Evolutionary conservation across 345 rosid species (phyloP), one percentile per base, ranked within the genome.

Genomic region (Hibiscus syriacus): DNA sequence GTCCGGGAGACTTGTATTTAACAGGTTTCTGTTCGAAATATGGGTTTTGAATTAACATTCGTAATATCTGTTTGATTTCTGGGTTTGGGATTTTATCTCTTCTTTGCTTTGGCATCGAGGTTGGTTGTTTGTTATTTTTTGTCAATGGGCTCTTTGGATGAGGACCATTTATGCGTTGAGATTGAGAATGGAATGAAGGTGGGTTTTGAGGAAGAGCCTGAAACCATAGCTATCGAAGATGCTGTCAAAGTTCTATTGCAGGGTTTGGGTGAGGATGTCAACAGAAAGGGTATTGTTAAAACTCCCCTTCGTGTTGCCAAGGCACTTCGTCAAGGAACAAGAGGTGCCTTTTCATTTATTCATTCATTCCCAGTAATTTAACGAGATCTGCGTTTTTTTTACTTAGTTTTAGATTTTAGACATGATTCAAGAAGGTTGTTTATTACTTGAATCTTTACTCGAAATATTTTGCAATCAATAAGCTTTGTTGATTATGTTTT

Each of bases 251-350:
- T 84, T 74, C 87, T 95, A 67, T 67, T 95, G 71, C 84, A 84
- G 73, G 98, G 98, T 52, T 71, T 95, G 63, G 82, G 85, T 38
- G 98, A 95, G 50, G 92, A 95, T 83, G 20, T 88, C 68, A 72
- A 83, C 58, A 83, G 99, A 53, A 94, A 92, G 74, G 99, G 99
- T 34, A 74, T 95, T 66, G 86, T 73, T 67, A 95, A 82, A 79
- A 95, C 99, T 60, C 97, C 99, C 39, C 74, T 85, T 70, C 98
- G 99, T 41, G 98, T 95, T 36, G 98, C 99, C 55, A 92, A 90
- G 79, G 96, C 99, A 8, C 85, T 95, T 69, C 83, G 87, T 2
- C 85, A 86, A 76, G 98, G 88, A 60, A 95, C 96, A 65, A 83
- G 73, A 90, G 98, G 99, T 94, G 60, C 56, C n/a, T 48, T n/a